Percentiles rank a stretch among this genome's conserved stretches.
Conservation (phyloP, 345 rosid genomes). For the Populus ilicifolia region DNA sequence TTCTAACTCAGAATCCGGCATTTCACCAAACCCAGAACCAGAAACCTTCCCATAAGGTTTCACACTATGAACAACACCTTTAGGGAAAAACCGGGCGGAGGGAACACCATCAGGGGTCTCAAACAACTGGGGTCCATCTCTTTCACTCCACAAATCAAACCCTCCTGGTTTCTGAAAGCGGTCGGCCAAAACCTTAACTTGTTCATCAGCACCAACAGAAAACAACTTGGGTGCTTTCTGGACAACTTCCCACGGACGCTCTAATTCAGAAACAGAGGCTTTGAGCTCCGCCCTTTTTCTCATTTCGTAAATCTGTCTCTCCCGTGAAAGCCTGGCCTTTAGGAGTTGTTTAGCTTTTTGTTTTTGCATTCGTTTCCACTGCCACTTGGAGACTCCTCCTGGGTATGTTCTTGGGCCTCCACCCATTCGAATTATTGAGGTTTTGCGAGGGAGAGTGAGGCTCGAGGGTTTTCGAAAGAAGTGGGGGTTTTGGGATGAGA, state of each 20-base stretch:
- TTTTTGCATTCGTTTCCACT: conserved; percentile 91
- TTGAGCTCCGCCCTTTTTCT: conserved; percentile 87
- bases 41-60: conserved; percentile 47
- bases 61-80: conserved; percentile 78
- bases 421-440: conserved; percentile 70
- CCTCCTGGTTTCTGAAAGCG: conserved; percentile 90
- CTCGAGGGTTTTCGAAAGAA: conserved; percentile 29
- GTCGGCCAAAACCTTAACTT: conserved; percentile 79
- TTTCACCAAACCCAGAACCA: conserved; percentile 1
- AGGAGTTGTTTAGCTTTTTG: conserved; percentile 85
- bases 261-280: conserved; percentile 81
- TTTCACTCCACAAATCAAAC: conserved; percentile 72
- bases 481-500: conserved; percentile 6
- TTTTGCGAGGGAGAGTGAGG: conserved; percentile 28
- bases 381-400: conserved; percentile 88
- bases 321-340: conserved; percentile 66
- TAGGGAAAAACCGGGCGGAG: conserved; percentile 81
- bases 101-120: conserved; percentile 54
- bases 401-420: conserved; percentile 85
- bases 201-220: conserved; percentile 77
- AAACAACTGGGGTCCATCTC: conserved; percentile 69
- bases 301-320: conserved; percentile 89
- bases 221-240: conserved; percentile 62
- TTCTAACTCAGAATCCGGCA: neutral
- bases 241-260: conserved; percentile 83